Evolutionary conservation across 2,329 filamentous ascomycete genomes (phyloP), one percentile per base, ranked within the genome.

Genomic region (Aspergillus caelatus): DNA sequence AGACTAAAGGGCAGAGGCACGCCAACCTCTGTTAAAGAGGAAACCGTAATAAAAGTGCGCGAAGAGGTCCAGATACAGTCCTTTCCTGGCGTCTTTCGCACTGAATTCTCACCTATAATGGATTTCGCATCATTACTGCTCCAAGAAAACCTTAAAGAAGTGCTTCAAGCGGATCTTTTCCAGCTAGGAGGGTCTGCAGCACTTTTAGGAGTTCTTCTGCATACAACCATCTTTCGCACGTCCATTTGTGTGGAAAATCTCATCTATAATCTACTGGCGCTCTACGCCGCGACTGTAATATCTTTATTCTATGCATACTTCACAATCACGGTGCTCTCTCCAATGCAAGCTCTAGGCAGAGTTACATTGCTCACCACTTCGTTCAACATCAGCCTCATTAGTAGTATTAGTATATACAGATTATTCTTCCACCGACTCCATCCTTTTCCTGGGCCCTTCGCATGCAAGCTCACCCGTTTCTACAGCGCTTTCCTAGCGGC

Each of bases 401-500:
- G 26, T 21, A 32, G 46, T 30, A 52, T 52, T 7, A 32, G 26
- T 19, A 30, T 52, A 30, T 79, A 82, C 66, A 73, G 80, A 6
- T 56, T 64, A 2, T 67, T 68, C 10, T 65, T 64, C 21, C 66
- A 70, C 56, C 62, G 62, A 8, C 36, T 68, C 30, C 32, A 41
- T 12, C 41, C 36, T 7, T 70, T 70, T 23, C 68, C 63, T 1
- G 67, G 68, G 0, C 67, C 62, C 1, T 60, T 65, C 23, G 23
- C 28, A 5, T 59, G 62, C 23, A 63, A 65, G 45, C 28, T 76
- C 14, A 70, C 69, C 8, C 71, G 68, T 5, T 72, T 77, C 43
- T 75, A 76, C 30, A 68, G 67, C 16, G 67, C 72, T 0, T 62
- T 60, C 8, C 63, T 74, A n/a, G 63, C 68, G 8, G 72, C 72